phyloP scores from a whole-genome alignment of 768 basidiomycete species.

The Leccinum arenicola region DNA sequence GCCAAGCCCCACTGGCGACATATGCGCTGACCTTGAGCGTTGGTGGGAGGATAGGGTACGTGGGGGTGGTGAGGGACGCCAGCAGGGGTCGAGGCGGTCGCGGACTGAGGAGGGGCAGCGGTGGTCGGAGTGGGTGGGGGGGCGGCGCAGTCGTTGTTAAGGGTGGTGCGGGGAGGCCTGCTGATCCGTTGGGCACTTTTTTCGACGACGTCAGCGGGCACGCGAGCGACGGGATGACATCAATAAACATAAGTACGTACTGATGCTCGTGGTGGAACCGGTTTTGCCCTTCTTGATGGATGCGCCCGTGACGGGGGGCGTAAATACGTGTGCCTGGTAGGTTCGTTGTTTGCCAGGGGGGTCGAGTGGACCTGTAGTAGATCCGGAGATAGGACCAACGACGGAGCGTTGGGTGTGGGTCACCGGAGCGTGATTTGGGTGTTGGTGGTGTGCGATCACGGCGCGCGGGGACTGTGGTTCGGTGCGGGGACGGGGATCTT shows the following conservation, averaged over 20 bases:
- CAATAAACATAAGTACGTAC: slow-evolving; percentile 15
- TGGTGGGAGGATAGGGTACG: slow-evolving; percentile 33
- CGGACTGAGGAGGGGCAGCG: slow-evolving; percentile 11
- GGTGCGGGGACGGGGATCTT: slow-evolving; percentile 33
- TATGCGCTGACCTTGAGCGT: slow-evolving; percentile 67
- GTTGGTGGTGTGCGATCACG: slow-evolving; percentile 31
- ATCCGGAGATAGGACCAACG: slow-evolving; percentile 19
- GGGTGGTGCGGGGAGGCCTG: slow-evolving; percentile 17
- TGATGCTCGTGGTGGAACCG: slow-evolving; percentile 17
- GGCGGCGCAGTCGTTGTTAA: slow-evolving; percentile 9
- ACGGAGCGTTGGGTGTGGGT: slow-evolving; percentile 19
- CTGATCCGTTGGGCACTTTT: slow-evolving; percentile 21
- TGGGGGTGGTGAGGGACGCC: slow-evolving; percentile 11
- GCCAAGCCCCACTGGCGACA: slow-evolving; percentile 73
- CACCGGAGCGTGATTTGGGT: slow-evolving; percentile 21
- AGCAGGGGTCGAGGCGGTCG: neutral
- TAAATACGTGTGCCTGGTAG: slow-evolving; percentile 69
- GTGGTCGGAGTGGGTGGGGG: slow-evolving; percentile 18
- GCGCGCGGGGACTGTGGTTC: slow-evolving; percentile 32
- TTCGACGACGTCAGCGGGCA: slow-evolving; percentile 7
- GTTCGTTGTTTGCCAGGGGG: slow-evolving; percentile 39
- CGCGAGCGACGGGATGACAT: slow-evolving; percentile 5
- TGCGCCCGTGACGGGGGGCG: slow-evolving; percentile 69
- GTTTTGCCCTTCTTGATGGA: slow-evolving; percentile 65
- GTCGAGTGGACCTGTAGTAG: slow-evolving; percentile 28